Evolutionary conservation across 1,139 yeast genomes (phyloP), one percentile per base, ranked within the genome.

Genomic region (Zygoascus meyerae): DNA sequence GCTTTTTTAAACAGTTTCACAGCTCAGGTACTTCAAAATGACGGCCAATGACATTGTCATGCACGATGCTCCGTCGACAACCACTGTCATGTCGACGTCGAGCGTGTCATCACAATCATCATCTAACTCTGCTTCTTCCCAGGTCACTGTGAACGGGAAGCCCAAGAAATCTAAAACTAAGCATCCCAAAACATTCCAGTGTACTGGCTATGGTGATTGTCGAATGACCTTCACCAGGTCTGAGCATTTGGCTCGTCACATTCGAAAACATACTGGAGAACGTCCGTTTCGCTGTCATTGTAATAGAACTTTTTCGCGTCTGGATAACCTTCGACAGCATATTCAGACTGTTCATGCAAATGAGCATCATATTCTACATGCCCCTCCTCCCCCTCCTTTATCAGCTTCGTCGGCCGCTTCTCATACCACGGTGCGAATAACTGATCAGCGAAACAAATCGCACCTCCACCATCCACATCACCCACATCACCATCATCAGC

Each of bases 221-320:
- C 73, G 70, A 48, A 90, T 89, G 95, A 78, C 90, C 10, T 90
- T 89, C 63, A 86, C 95, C 2, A 69, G 95, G 51, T 80, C 87
- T 14, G 97, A 90, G 63, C 97, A 90, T 65, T 73, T 90, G 57
- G 95, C 96, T 1, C 74, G 97, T 52, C 97, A 89, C 68, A 84
- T 87, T 47, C 71, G 97, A 45, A 90, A 89, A 61, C 97, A 89
- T 63, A 89, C 97, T 1, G 97, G 97, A 39, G 97, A 90, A 65
- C 73, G 95, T 48, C 97, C 97, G 1, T 90, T 87, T 64, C 80
- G 86, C 48, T 90, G 97, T 65, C 85, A 85, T 44, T 90, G 97
- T 65, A 73, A 80, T 39, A 81, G 89, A 58, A 78, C 81, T 60
- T 90, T 90, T 62, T 81, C 92, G 28, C 73, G 97, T 42, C 70